Conservation (phyloP, 345 rosid species). For the Syzygium aromaticum region DNA sequence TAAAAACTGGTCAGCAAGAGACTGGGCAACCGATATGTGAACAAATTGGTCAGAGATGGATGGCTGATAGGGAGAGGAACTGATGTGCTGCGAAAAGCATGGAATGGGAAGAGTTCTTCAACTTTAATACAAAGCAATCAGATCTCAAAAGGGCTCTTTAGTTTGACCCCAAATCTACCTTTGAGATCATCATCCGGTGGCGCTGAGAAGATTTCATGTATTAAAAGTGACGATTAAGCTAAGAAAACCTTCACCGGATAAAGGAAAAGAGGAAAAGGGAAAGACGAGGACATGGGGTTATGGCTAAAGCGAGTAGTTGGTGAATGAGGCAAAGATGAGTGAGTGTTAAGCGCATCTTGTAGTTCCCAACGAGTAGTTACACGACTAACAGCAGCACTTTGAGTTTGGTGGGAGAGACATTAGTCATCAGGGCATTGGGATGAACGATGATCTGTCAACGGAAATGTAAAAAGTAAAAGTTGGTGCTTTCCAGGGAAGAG, state of each 20-base stretch:
- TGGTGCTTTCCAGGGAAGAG: not conserved
- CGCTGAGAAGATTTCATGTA: not conserved
- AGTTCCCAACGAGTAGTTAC: not conserved
- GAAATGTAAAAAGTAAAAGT: not conserved
- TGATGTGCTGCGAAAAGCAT: not conserved
- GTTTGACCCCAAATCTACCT: not conserved
- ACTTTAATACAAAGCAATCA: slow-evolving; percentile 33
- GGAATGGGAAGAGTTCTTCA: slow-evolving; percentile 5
- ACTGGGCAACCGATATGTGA: not conserved
- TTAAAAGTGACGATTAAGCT: not conserved
- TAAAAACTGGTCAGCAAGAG: not conserved
- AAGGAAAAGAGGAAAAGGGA: not conserved
- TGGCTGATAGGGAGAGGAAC: not conserved
- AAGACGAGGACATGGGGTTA: not conserved
- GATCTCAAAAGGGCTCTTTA: not conserved
- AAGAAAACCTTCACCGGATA: not conserved
- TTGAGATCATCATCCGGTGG: not conserved
- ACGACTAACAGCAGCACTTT: not conserved
- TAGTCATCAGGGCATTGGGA: not conserved
- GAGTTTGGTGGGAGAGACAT: not conserved
- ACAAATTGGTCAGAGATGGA: not conserved
- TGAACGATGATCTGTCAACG: not conserved
- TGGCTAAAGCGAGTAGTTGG: not conserved
- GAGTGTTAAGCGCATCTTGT: not conserved
- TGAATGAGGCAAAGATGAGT: not conserved